phyloP scores from a whole-genome alignment of 179 eudicot genomes.

The Silene coronaria region DNA sequence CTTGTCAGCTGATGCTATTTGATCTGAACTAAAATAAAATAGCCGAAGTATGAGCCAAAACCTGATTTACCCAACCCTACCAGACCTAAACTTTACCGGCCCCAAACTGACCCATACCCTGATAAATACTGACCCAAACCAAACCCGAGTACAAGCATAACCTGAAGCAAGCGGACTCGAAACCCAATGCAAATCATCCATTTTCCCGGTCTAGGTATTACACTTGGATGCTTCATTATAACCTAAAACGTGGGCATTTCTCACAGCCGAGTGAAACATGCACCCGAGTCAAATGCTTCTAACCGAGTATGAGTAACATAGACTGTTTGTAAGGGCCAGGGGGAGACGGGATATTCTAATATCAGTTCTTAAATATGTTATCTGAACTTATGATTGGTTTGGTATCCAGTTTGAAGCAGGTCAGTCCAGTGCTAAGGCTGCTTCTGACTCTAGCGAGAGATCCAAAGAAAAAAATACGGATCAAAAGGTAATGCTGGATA shows the following conservation, averaged over 20 bases:
- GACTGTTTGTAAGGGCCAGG: background rate
- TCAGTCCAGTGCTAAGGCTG: slow-evolving; percentile 30
- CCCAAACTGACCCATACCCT: too few relatives aligned
- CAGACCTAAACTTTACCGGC: background rate
- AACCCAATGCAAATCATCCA: background rate
- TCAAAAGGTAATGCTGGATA: slow-evolving; percentile 61
- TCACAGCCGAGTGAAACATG: background rate
- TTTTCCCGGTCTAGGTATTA: background rate
- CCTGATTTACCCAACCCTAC: background rate
- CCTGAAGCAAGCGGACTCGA: background rate
- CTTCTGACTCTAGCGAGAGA: slow-evolving; percentile 80
- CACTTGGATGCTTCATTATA: background rate
- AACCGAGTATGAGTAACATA: background rate
- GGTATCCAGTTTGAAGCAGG: slow-evolving; percentile 40
- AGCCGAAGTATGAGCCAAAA: background rate
- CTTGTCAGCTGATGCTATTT: background rate
- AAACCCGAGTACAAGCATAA: background rate
- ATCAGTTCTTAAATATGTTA: background rate
- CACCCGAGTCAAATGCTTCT: background rate
- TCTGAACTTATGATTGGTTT: background rate
- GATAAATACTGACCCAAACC: background rate
- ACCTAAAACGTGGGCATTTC: background rate
- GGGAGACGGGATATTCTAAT: background rate
- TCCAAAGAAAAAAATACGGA: slow-evolving; percentile 66
- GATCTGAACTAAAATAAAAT: background rate